phyloP scores from a whole-genome alignment of 257 asterid species.

The Scutellaria minor region DNA sequence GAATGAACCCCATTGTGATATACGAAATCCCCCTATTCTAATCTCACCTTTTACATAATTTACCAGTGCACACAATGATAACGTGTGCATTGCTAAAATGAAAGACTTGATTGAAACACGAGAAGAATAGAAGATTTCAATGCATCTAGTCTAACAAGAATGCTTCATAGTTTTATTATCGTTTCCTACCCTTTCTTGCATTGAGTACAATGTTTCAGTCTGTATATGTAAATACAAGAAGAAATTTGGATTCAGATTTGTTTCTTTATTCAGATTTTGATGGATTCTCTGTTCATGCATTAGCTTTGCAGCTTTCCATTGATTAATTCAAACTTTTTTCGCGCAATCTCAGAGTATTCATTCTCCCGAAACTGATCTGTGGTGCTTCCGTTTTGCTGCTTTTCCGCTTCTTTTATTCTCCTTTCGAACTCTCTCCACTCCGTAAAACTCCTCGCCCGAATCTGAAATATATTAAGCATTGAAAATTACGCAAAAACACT shows the following conservation, averaged over 20 bases:
- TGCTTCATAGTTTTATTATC: not conserved
- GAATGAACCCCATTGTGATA: not conserved
- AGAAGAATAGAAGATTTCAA: not conserved
- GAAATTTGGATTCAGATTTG: not conserved
- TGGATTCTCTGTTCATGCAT: not conserved
- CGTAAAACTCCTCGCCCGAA: conserved; percentile 33
- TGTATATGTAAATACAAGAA: conserved; percentile 9
- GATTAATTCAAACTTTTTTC: not conserved
- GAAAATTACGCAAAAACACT: not conserved
- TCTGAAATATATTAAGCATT: conserved; percentile 25
- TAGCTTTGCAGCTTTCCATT: not conserved
- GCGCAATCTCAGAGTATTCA: not conserved
- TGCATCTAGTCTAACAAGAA: not conserved
- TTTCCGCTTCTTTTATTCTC: conserved; percentile 41
- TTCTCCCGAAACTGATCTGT: not conserved
- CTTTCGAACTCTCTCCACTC: conserved; percentile 46
- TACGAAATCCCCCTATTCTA: not conserved
- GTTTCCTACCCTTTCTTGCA: not conserved
- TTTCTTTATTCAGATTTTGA: not conserved
- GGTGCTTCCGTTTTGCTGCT: conserved; percentile 31
- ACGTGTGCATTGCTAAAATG: not conserved
- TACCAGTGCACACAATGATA: not conserved
- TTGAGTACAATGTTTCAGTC: conserved; percentile 5
- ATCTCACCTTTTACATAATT: not conserved
- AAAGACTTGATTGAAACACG: not conserved